Evolutionary conservation across 192 early-diverging fungal genomes (phyloP).

Genomic region (Mortierella alpina): DNA sequence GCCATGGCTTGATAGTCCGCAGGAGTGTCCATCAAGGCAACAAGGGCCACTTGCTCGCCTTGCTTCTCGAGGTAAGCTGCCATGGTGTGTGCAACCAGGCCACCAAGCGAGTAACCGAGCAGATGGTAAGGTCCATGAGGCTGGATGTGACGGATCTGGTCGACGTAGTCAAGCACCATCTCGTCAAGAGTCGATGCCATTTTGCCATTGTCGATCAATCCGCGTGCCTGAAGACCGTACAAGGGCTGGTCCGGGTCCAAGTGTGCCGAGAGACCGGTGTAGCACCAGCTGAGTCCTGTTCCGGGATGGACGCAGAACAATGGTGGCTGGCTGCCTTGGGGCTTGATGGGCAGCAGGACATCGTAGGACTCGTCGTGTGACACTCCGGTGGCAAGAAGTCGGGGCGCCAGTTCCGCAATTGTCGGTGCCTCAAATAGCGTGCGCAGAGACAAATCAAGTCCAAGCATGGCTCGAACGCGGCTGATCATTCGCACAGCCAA

Average conservation of each 20-base stretch:
- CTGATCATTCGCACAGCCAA: conserved; percentile 21
- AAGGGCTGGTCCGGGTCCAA: conserved; percentile 25
- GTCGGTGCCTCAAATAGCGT: conserved; percentile 17
- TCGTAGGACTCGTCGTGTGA: neutral
- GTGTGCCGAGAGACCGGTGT: conserved; percentile 8
- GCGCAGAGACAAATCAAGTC: conserved; percentile 3
- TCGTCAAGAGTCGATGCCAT: conserved; percentile 3
- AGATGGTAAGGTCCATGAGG: conserved; percentile 20
- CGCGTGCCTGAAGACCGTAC: conserved; percentile 39
- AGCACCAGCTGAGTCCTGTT: conserved; percentile 19
- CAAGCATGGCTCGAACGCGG: neutral
- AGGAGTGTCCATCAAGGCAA: conserved; percentile 10
- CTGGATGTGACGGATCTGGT: conserved; percentile 11
- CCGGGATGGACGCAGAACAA: conserved; percentile 38
- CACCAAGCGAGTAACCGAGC: conserved; percentile 15
- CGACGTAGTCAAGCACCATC: conserved; percentile 18
- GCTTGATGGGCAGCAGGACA: conserved; percentile 21
- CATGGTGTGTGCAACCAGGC: conserved; percentile 2
- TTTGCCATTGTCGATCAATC: conserved; percentile 9
- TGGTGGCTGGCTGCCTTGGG: conserved; percentile 19
- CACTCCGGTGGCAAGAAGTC: neutral
- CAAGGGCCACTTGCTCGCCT: conserved; percentile 2
- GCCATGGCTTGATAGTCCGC: neutral
- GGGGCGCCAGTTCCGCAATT: conserved; percentile 13
- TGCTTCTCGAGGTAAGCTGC: conserved; percentile 8